phyloP scores from a whole-genome alignment of 1,284 basidiomycete genomes.

The Ceratobasidium sp. region DNA sequence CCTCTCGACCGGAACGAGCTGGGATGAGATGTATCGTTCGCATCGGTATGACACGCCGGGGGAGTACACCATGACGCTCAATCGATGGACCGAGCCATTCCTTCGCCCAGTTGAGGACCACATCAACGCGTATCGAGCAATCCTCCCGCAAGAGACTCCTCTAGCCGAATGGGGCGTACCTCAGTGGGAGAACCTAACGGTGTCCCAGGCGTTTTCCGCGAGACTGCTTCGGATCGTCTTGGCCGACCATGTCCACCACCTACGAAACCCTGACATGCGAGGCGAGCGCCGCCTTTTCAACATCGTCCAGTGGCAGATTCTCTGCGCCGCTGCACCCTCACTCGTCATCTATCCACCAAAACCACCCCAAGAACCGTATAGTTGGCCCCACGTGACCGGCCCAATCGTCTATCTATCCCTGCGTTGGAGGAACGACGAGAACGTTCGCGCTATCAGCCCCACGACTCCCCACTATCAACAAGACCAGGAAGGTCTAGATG shows the following conservation, averaged over 20 bases:
- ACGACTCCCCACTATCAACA: background rate
- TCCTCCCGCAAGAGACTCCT: background rate
- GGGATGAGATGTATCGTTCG: background rate
- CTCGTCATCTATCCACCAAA: background rate
- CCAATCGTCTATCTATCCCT: background rate
- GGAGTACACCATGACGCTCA: background rate
- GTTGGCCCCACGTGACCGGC: no score
- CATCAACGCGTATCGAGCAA: background rate
- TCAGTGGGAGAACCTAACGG: background rate
- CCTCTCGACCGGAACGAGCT: background rate
- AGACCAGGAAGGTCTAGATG: background rate
- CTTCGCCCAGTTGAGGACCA: background rate
- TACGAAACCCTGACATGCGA: background rate
- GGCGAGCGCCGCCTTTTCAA: background rate
- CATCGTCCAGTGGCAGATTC: background rate
- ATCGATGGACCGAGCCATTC: background rate
- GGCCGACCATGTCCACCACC: background rate
- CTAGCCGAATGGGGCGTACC: constrained; percentile 1
- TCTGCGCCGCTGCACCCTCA: background rate
- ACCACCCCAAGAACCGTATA: no score
- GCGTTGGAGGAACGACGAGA: background rate
- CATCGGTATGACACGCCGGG: background rate
- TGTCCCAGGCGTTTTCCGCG: background rate
- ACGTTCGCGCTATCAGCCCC: background rate
- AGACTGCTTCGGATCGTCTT: background rate